Base-by-base conservation (phyloP, 1,284 basidiomycete species). In the Omphalotus olearius region DNA sequence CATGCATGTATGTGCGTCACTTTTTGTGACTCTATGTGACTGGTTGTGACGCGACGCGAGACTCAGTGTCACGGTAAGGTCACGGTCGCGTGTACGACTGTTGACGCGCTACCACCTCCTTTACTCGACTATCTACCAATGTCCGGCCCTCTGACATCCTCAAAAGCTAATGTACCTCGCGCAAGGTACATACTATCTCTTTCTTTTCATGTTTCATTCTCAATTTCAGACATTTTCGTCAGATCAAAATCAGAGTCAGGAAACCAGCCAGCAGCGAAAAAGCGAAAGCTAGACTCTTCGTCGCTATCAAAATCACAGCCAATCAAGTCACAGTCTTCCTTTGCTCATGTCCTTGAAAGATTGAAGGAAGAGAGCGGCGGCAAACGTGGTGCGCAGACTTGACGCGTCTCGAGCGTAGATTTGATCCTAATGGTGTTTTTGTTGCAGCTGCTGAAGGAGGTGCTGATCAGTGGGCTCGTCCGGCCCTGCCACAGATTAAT, bases 381-480 rank as follows among this genome's bases (percentile, higher is more conserved):
- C 66, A 55, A 69, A 61, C 57, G 74, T 69, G 78, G 64, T 61
- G 71, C 61, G 59, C 52, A 26, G 30, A n/a, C 33, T 33, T 36
- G 38, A 50, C 10, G 6, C 5, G 35, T n/a, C n/a, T 11, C 10
- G 26, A 28, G 6, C 39, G 10, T 16, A 42, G 26, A 16, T 23
- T 13, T 44, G 11, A 18, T 35, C 38, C n/a, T 46, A 23, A 51
- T 30, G 11, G n/a, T 25, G 16, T 16, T 7, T 50, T 45, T 25
- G 39, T 45, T 25, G 39, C 52, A 83, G 86, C 71, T 46, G 80
- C 79, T 11, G 88, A 90, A 66, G 88, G 88, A 58, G 85, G 88
- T 51, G 81, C 87, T 13, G 77, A 88, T 61, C 70, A 73, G 20
- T 98, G 94, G 94, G 72, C 81, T 2, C 78, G 94, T 51, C 92